Percentiles rank a stretch among this genome's conserved stretches.
These are phyloP conservation scores for Colletotrichum sp. DNA, from an alignment of 2,329 filamentous ascomycete genomes.

Conservation along the genomic window DNA sequence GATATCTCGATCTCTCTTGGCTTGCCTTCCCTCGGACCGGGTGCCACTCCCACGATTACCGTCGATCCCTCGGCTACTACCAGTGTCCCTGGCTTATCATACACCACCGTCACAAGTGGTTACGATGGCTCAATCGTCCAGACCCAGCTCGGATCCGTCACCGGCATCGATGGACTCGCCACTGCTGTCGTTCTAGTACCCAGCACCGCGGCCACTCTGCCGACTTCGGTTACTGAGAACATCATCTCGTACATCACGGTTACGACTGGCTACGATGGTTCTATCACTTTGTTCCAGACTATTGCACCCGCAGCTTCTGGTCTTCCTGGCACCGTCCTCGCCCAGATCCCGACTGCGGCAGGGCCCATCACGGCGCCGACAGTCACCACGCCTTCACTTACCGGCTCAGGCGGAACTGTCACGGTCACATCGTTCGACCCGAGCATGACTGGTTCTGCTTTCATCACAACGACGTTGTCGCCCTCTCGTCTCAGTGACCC, in stretches of 20 bases:
- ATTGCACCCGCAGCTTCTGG: constrained; percentile 7
- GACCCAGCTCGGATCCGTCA: neutral
- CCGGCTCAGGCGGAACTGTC: neutral
- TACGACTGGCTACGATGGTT: constrained; percentile 2
- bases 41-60: neutral
- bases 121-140: neutral
- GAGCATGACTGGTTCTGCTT: neutral
- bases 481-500: neutral
- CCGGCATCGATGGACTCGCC: constrained; percentile 2
- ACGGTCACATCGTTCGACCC: neutral
- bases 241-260: constrained; percentile 10
- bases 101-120: constrained; percentile 6
- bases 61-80: neutral
- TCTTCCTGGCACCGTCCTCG: constrained; percentile 1
- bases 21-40: neutral
- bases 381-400: neutral
- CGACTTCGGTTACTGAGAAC: neutral
- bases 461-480: neutral
- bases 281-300: neutral
- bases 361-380: neutral
- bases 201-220: neutral
- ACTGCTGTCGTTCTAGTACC: neutral
- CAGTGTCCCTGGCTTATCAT: neutral
- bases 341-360: constrained; percentile 1
- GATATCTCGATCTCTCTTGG: neutral